phyloP scores from a whole-genome alignment of 768 basidiomycete species.

The Pleurotus salmoneostramineus region DNA sequence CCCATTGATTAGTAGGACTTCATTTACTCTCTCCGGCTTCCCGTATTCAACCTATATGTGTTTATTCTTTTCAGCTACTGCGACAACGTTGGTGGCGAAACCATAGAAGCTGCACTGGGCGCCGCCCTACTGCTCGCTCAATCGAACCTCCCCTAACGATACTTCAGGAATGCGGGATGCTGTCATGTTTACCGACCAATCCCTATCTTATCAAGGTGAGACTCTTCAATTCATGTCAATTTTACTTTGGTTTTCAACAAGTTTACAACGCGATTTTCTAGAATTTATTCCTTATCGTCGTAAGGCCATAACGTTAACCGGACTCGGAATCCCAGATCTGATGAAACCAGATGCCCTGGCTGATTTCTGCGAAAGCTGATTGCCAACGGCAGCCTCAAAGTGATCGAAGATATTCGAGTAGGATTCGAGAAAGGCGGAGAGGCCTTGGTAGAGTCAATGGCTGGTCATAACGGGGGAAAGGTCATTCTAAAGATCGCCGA shows the following conservation, averaged over 20 bases:
- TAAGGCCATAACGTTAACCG: conserved; percentile 36
- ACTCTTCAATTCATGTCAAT: conserved; percentile 1
- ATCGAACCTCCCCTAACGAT: neutral
- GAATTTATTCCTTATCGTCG: conserved; percentile 36
- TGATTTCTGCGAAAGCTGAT: conserved; percentile 28
- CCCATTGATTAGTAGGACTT: conserved; percentile 37
- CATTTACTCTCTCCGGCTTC: neutral
- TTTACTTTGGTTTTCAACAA: neutral
- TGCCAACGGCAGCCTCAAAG: conserved; percentile 42
- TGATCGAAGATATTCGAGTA: conserved; percentile 37
- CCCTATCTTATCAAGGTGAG: neutral
- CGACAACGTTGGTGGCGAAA: conserved; percentile 48
- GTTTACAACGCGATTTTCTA: conserved; percentile 8
- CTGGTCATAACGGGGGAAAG: conserved; percentile 4
- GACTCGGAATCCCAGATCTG: conserved; percentile 29
- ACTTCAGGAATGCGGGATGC: neutral
- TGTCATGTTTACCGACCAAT: conserved; percentile 16
- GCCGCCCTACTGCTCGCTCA: conserved; percentile 19
- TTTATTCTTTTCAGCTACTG: conserved; percentile 13
- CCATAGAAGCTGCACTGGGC: conserved; percentile 26
- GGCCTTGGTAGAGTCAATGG: conserved; percentile 19
- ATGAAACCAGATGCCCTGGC: conserved; percentile 18
- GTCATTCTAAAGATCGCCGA: conserved; percentile 5
- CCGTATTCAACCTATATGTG: neutral
- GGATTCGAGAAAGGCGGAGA: conserved; percentile 38